phyloP scores from a whole-genome alignment of 2,329 filamentous ascomycete genomes.

The Claviceps monticola region DNA sequence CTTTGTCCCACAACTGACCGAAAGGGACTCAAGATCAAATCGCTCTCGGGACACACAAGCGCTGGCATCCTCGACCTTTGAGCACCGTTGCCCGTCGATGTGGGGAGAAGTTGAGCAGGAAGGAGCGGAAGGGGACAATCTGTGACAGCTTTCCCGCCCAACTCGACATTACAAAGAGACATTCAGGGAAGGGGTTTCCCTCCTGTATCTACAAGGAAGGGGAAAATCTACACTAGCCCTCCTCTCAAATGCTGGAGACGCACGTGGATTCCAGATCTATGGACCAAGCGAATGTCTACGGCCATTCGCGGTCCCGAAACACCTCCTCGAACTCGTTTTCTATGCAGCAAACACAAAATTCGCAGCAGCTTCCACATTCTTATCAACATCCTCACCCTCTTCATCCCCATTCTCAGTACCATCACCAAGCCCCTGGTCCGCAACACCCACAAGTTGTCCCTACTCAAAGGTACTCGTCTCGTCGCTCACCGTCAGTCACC shows the following conservation, averaged over 20 bases:
- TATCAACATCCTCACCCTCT: conserved; percentile 15
- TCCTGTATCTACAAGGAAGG: background rate
- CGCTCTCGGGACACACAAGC: background rate
- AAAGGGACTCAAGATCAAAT: background rate
- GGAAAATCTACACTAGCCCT: background rate
- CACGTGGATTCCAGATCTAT: conserved; percentile 19
- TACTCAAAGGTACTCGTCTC: conserved; percentile 16
- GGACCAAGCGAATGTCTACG: conserved; percentile 27
- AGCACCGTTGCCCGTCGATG: background rate
- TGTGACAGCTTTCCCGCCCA: background rate
- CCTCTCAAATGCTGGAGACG: conserved; percentile 17
- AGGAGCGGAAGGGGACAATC: background rate
- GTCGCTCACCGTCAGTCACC: conserved; percentile 52
- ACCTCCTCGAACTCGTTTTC: conserved; percentile 42
- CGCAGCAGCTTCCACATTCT: conserved; percentile 10
- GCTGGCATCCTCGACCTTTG: background rate
- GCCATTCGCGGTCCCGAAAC: conserved; percentile 42
- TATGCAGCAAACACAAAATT: conserved; percentile 15
- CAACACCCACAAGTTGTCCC: conserved; percentile 6
- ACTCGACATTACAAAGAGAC: background rate
- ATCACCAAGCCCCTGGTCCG: conserved; percentile 11
- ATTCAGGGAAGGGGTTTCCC: background rate
- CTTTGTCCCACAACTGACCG: background rate
- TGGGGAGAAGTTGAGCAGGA: background rate
- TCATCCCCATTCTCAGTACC: conserved; percentile 17